Percentiles rank a stretch among this genome's conserved stretches.
These are phyloP conservation scores for Lodderomyces elongisporus DNA, from an alignment of 1,139 yeast genomes.

Conservation along the genomic window DNA sequence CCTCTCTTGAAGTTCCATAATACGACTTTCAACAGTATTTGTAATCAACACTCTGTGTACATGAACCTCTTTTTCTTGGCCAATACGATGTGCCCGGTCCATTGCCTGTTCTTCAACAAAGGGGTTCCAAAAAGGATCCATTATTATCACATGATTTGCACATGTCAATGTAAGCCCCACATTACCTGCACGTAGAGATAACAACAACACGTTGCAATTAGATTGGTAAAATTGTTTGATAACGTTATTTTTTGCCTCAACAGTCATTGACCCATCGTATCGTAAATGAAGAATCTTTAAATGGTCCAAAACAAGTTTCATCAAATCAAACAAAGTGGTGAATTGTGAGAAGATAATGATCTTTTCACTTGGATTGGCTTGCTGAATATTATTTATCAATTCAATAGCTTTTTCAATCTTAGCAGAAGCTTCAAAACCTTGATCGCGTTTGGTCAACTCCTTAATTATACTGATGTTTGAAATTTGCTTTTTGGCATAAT, in stretches of 20 bases:
- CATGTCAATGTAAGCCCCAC: slow-evolving; percentile 89
- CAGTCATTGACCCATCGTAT: slow-evolving; percentile 79
- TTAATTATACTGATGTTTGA: slow-evolving; percentile 18
- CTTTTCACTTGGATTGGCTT: slow-evolving; percentile 50
- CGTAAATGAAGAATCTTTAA: slow-evolving; percentile 49
- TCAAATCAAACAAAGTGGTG: slow-evolving; percentile 67
- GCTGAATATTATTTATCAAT: slow-evolving; percentile 38
- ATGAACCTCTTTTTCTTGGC: slow-evolving; percentile 70
- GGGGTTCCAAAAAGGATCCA: slow-evolving; percentile 98
- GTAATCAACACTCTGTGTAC: slow-evolving; percentile 66
- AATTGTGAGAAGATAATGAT: slow-evolving; percentile 82
- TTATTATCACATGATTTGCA: slow-evolving; percentile 83
- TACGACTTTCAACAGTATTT: slow-evolving; percentile 81
- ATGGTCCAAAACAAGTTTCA: slow-evolving; percentile 52
- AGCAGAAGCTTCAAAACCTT: slow-evolving; percentile 45
- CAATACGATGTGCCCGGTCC: slow-evolving; percentile 92
- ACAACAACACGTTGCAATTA: slow-evolving; percentile 50
- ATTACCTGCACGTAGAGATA: slow-evolving; percentile 87
- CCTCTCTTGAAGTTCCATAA: slow-evolving; percentile 65
- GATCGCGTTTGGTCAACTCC: slow-evolving; percentile 25
- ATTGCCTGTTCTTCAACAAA: slow-evolving; percentile 94
- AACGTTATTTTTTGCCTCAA: slow-evolving; percentile 56
- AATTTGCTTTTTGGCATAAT: slow-evolving; percentile 7
- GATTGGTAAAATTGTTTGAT: slow-evolving; percentile 61
- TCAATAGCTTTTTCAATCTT: slow-evolving; percentile 50